Percentiles rank a stretch among this genome's conserved stretches.
phyloP scores from a whole-genome alignment of 768 basidiomycete species.

The Macrolepiota fuliginosa region DNA sequence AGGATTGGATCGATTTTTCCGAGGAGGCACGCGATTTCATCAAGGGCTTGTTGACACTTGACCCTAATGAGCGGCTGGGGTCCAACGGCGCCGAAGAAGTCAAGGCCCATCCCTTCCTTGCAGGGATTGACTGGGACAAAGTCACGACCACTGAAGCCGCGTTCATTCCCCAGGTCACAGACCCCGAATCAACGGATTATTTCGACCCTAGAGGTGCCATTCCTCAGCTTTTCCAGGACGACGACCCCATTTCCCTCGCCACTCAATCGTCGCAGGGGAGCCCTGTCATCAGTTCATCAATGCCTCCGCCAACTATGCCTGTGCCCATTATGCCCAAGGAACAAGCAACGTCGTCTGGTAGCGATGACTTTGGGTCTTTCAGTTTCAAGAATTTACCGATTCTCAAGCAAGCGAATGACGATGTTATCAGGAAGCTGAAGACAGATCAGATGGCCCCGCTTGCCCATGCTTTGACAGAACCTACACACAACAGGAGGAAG shows the following conservation, averaged over 20 bases:
- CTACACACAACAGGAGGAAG: slow-evolving; percentile 63
- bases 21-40: slow-evolving; percentile 90
- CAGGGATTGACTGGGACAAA: slow-evolving; percentile 90
- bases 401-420: slow-evolving; percentile 97
- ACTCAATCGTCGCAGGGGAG: slow-evolving; percentile 48
- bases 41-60: slow-evolving; percentile 76
- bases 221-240: slow-evolving; percentile 88
- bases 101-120: slow-evolving; percentile 88
- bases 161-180: slow-evolving; percentile 93
- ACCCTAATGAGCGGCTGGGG: slow-evolving; percentile 80
- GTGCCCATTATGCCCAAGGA: slow-evolving; percentile 41
- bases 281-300: slow-evolving; percentile 36
- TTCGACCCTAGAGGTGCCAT: slow-evolving; percentile 96
- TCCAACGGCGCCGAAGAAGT: slow-evolving; percentile 88
- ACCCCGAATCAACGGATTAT: slow-evolving; percentile 99
- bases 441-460: slow-evolving; percentile 86
- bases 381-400: slow-evolving; percentile 97
- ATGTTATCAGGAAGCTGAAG: slow-evolving; percentile 93
- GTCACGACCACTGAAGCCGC: slow-evolving; percentile 86
- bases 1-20: slow-evolving; percentile 86
- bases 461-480: slow-evolving; percentile 69
- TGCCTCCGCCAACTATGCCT: slow-evolving; percentile 42
- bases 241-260: slow-evolving; percentile 63
- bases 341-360: slow-evolving; percentile 41
- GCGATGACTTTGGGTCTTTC: slow-evolving; percentile 96